Evolutionary conservation across 2,329 filamentous ascomycete species (phyloP), one percentile per base, ranked within the genome.

Genomic region (Fusarium cicatricum): DNA sequence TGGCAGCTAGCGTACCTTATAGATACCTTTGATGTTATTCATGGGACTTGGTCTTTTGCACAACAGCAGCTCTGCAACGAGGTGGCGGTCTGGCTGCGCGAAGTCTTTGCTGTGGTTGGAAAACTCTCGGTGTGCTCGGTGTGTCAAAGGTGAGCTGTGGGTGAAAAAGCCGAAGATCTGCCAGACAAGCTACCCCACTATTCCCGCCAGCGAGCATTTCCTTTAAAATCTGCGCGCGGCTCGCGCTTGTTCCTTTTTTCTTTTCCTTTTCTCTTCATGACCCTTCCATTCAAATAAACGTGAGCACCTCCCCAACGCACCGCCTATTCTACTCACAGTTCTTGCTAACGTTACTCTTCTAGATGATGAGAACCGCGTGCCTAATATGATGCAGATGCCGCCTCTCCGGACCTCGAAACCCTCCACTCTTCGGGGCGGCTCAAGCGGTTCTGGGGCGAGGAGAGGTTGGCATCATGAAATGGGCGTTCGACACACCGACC

Each of bases 291-390:
- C 96, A 96, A 96, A 90, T 88, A 89, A 86, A 91, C 82, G 93
- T 97, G 83, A 85, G 92, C 86, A 10, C 40, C 47, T n/a, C 26
- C n/a, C 9, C 41, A 64, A 61, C 60, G 58, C 66, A 52, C 33
- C 49, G 49, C 52, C 9, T 19, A 5, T 7, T 14, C n/a, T n/a
- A n/a, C n/a, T 31, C 31, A 11, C n/a, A 17, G 5, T 15, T n/a
- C 11, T 41, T 55, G 51, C 74, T 80, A 71, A 78, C 69, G 48
- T 66, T 58, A 43, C 42, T 44, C 54, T 21, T 16, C 72, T n/a
- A 97, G 92, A 96, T 98, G 94, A 99, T 98, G 95, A 99, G 96
- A 97, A 91, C 91, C 86, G 91, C 87, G 94, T 98, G 95, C 89
- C 87, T 78, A 81, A 87, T 87, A 91, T 96, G 95, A 98, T 82